Base-by-base conservation (phyloP, 2,329 filamentous ascomycete genomes). In the Rhynchosporium graminicola region DNA sequence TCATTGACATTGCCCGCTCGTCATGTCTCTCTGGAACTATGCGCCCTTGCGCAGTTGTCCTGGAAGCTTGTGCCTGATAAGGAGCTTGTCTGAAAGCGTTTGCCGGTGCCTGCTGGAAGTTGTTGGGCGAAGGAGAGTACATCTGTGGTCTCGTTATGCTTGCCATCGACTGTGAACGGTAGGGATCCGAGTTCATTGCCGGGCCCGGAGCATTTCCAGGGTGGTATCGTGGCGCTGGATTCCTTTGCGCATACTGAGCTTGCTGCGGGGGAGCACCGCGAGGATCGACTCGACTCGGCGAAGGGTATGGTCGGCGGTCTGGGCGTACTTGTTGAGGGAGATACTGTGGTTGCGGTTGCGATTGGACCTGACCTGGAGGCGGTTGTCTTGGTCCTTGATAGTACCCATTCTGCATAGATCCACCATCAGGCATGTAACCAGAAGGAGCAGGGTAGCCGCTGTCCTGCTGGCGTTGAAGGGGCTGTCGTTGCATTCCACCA, bases 1-100 rank as follows among this genome's bases (percentile, higher is more conserved):
- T 95, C 88, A 99, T 89, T 51, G 94, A 97, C 95, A 98, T 98
- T 66, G 95, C 88, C 62, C 95, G 86, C 76, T 98, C 94, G 71
- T 96, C 91, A 65, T 93, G 90, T 59, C 94, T 87, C 74, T 97
- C 93, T 1, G 95, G 95, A 8, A 99, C 92, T 42, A 95, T 82
- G 64, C 95, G 86, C 38, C 95, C 95, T 75, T 97, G 93, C 8
- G 93, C 91, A 2, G 95, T 99, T 55, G 92, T 96, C 65, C 89
- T 84, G 1, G 92, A 87, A 69, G 86, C 83, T 55, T 67, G 80
- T 66, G 78, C 79, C 69, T 87, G 85, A 73, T 91, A 94, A 36
- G 87, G 89, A 63, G 89, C 87, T 69, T 93, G 89, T 60, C 93
- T 88, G 72, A 92, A 92, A 48, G 88, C 85, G 73, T 88, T 90